These are phyloP conservation scores for Zasmidium angulare DNA, from an alignment of 2,329 filamentous ascomycete species.

Conservation along the genomic window DNA sequence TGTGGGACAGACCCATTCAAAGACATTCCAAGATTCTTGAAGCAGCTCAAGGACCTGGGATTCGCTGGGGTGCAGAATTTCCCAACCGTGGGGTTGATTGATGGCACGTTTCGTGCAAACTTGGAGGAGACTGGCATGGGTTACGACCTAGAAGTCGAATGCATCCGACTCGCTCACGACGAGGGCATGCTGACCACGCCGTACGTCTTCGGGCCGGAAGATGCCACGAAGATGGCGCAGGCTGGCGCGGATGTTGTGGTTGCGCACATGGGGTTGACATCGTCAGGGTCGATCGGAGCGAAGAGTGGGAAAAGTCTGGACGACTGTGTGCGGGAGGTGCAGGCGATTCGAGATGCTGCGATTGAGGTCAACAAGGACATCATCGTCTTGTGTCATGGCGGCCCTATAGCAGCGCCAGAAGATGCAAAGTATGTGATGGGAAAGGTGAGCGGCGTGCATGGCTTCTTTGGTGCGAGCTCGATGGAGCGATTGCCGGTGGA, in stretches of 20 bases:
- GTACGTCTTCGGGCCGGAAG: slow-evolving; percentile 65
- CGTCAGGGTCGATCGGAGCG: slow-evolving; percentile 64
- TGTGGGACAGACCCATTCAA: slow-evolving; percentile 71
- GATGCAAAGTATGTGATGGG: slow-evolving; percentile 65
- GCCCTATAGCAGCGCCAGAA: slow-evolving; percentile 63
- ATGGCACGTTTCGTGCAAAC: slow-evolving; percentile 65
- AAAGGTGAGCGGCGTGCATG: slow-evolving; percentile 63
- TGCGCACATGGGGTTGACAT: slow-evolving; percentile 68
- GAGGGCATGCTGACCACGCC: slow-evolving; percentile 66
- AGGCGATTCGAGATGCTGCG: slow-evolving; percentile 64
- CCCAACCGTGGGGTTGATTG: slow-evolving; percentile 69
- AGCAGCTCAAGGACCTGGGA: slow-evolving; percentile 60
- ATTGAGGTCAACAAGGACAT: slow-evolving; percentile 56
- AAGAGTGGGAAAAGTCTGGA: slow-evolving; percentile 61
- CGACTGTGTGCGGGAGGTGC: slow-evolving; percentile 61
- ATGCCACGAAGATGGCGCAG: slow-evolving; percentile 61
- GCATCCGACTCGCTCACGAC: slow-evolving; percentile 60
- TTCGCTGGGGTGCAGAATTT: slow-evolving; percentile 69
- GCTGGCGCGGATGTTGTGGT: slow-evolving; percentile 68
- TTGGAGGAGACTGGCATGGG: slow-evolving; percentile 73
- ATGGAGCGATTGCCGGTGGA: slow-evolving; percentile 71
- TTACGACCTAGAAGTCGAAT: slow-evolving; percentile 65
- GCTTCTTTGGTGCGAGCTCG: slow-evolving; percentile 69
- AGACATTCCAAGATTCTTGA: slow-evolving; percentile 60
- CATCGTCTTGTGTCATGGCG: slow-evolving; percentile 69